Conservation (phyloP, 2,329 filamentous ascomycete genomes). For the Didymella arachidicola region DNA sequence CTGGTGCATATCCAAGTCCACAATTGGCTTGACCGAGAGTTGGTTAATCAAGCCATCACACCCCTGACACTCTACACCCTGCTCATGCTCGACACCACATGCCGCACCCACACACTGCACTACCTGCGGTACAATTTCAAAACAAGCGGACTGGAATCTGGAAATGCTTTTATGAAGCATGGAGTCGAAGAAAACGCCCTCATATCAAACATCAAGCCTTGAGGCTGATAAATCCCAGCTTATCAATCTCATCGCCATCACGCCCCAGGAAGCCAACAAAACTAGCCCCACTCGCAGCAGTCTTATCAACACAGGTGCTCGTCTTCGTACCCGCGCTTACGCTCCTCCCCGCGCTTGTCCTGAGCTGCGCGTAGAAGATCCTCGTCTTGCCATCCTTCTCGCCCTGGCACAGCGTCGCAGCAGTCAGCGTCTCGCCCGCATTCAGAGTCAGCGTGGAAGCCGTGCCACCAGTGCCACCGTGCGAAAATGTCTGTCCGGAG, state of each 20-base stretch:
- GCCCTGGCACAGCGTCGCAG: slow-evolving; percentile 61
- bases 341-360: slow-evolving; percentile 58
- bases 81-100: slow-evolving; percentile 46
- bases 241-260: slow-evolving; percentile 63
- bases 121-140: slow-evolving; percentile 45
- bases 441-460: slow-evolving; percentile 55
- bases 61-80: slow-evolving; percentile 40
- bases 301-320: slow-evolving; percentile 56
- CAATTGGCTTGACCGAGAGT: background rate
- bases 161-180: too few relatives aligned
- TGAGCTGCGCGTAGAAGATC: slow-evolving; percentile 63
- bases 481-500: slow-evolving; percentile 59
- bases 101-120: slow-evolving; percentile 40
- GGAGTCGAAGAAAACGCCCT: too few relatives aligned
- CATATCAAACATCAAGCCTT: slow-evolving; percentile 16
- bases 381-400: slow-evolving; percentile 56
- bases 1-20: background rate
- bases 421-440: slow-evolving; percentile 58
- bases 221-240: slow-evolving; percentile 52
- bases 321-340: slow-evolving; percentile 58
- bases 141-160: too few relatives aligned
- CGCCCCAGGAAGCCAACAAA: slow-evolving; percentile 63
- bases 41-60: slow-evolving; percentile 25
- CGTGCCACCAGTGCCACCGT: slow-evolving; percentile 64
- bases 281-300: slow-evolving; percentile 58